phyloP scores from a whole-genome alignment of 805 yeast genomes.

The Metschnikowia lochheadii region DNA sequence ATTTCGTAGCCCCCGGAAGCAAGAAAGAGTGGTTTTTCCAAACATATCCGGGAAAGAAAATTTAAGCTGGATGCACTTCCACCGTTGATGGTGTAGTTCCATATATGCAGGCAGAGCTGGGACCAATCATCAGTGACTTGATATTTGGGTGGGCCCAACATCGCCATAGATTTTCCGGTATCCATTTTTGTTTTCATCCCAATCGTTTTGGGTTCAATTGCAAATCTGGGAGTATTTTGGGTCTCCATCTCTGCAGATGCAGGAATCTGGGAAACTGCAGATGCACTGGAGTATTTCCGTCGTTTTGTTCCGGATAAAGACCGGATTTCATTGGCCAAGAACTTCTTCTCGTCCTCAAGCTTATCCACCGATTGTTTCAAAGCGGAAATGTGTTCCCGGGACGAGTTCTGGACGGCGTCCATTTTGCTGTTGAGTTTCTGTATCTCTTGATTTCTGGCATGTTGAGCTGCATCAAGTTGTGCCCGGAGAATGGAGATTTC shows the following conservation, averaged over 20 bases:
- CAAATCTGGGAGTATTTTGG: not conserved
- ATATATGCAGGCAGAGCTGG: slow-evolving; percentile 31
- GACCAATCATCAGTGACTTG: slow-evolving; percentile 32
- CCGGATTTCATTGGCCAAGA: slow-evolving; percentile 36
- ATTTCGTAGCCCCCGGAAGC: slow-evolving; percentile 20
- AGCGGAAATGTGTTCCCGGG: slow-evolving; percentile 30
- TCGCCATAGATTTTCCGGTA: not conserved
- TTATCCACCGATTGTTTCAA: slow-evolving; percentile 32
- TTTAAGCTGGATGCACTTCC: slow-evolving; percentile 28
- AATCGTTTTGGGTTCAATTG: not conserved
- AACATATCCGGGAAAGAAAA: slow-evolving; percentile 30
- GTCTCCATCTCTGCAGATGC: not conserved
- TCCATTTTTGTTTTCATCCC: not conserved
- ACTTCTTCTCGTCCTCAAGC: slow-evolving; percentile 42
- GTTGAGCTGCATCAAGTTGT: slow-evolving; percentile 48
- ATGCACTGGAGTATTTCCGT: slow-evolving; percentile 9
- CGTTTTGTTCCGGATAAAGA: slow-evolving; percentile 21
- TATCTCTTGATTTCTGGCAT: slow-evolving; percentile 37
- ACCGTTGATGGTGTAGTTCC: slow-evolving; percentile 37
- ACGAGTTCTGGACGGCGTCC: slow-evolving; percentile 16
- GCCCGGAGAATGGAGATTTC: slow-evolving; percentile 76
- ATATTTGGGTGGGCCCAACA: slow-evolving; percentile 12
- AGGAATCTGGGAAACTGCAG: not conserved
- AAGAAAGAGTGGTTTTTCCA: slow-evolving; percentile 13
- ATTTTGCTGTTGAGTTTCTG: slow-evolving; percentile 18